Conservation (phyloP, 2,329 filamentous ascomycete genomes). For the Cladophialophora carrionii region DNA sequence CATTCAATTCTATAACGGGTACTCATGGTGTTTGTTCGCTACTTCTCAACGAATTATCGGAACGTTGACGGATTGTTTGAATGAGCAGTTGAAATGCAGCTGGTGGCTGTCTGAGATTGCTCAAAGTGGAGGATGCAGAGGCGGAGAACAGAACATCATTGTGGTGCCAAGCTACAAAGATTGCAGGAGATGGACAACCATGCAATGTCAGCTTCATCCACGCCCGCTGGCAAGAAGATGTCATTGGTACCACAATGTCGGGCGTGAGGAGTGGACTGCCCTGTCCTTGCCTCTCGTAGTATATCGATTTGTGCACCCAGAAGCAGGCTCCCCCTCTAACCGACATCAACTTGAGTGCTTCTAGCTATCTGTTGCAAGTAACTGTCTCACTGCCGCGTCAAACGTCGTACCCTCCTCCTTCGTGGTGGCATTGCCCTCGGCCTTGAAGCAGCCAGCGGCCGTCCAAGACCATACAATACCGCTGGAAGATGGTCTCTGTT, state of each 20-base stretch:
- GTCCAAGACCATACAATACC: conserved; percentile 30
- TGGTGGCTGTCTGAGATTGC: not conserved
- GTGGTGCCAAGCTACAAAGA: not conserved
- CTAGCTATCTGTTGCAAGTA: conserved; percentile 10
- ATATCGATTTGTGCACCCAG: not conserved
- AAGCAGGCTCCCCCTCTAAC: not conserved
- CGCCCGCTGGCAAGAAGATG: not conserved
- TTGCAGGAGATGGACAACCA: not conserved
- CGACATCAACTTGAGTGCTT: not conserved
- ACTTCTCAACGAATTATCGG: not conserved
- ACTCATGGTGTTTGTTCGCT: conserved; percentile 43
- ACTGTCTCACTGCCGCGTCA: conserved; percentile 15
- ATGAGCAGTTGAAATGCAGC: not conserved
- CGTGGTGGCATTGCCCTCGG: conserved; percentile 18
- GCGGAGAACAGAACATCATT: not conserved
- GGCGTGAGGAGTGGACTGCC: not conserved
- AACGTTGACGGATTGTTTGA: not conserved
- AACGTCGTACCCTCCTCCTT: conserved; percentile 17
- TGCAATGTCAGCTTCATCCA: conserved; percentile 3
- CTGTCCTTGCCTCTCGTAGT: not conserved
- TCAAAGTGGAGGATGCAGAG: not conserved
- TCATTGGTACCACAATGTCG: conserved; percentile 1
- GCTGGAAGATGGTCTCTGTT: conserved; percentile 3
- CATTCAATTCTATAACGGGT: conserved; percentile 68
- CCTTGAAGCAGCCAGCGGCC: conserved; percentile 17